Evolutionary conservation across 2,329 filamentous ascomycete species (phyloP).

Genomic region (Hypoxylon sp.): DNA sequence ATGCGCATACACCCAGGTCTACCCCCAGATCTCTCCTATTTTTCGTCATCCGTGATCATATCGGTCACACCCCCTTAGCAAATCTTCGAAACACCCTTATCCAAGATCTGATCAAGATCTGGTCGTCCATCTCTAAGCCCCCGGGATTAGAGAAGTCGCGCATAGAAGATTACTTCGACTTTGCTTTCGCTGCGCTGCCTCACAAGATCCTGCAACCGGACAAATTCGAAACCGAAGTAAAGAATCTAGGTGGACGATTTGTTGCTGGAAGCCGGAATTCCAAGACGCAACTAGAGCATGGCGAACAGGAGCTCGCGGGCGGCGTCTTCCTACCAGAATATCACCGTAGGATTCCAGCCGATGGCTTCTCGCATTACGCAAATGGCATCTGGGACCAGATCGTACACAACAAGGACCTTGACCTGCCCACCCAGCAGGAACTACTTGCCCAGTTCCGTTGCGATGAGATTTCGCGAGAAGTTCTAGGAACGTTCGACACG

Average conservation of each 20-base stretch:
- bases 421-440: conserved; percentile 96
- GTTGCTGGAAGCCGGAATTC: conserved; percentile 80
- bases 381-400: conserved; percentile 98
- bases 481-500: conserved; percentile 84
- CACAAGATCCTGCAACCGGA: conserved; percentile 98
- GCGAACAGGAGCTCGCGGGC: conserved; percentile 79
- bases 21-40: conserved; percentile 92
- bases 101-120: conserved; percentile 91
- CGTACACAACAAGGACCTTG: conserved; percentile 97
- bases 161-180: conserved; percentile 98
- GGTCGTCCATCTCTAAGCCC: conserved; percentile 93
- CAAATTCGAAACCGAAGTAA: conserved; percentile 84
- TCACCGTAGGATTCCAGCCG: conserved; percentile 93
- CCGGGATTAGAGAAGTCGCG: conserved; percentile 85
- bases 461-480: conserved; percentile 94
- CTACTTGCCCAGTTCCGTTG: conserved; percentile 96
- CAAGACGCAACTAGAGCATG: conserved; percentile 68
- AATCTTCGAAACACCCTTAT: conserved; percentile 92
- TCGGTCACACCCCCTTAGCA: conserved; percentile 88
- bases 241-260: conserved; percentile 84
- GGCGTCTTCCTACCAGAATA: conserved; percentile 94
- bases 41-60: conserved; percentile 98
- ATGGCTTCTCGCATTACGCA: conserved; percentile 95
- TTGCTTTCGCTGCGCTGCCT: conserved; percentile 93
- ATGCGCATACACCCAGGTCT: conserved; percentile 65